These are phyloP conservation scores for Pythium inflatum DNA, from an alignment of 352 stramenopile species.

Conservation along the genomic window DNA sequence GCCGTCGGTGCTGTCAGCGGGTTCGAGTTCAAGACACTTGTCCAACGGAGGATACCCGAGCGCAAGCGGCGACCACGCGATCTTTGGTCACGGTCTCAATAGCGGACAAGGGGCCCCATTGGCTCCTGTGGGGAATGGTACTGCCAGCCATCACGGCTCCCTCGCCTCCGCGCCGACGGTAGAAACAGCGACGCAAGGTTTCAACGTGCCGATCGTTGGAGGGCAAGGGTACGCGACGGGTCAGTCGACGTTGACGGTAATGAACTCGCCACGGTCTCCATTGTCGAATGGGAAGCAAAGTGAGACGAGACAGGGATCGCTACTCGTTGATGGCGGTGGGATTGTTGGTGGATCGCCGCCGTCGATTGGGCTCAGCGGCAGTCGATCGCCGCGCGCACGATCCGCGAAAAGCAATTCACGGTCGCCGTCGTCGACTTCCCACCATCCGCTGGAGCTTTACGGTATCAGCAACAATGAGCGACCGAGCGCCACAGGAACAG, in stretches of 20 bases:
- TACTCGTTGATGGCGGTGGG: slow-evolving; percentile 2
- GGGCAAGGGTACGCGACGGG: neutral
- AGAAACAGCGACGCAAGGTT: neutral
- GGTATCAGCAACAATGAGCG: neutral
- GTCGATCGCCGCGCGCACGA: slow-evolving; percentile 4
- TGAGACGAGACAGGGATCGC: slow-evolving; percentile 5
- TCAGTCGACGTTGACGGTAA: neutral
- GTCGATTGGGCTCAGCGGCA: neutral
- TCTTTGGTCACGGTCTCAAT: neutral
- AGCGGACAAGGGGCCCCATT: neutral
- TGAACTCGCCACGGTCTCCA: slow-evolving; percentile 4
- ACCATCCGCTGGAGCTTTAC: neutral
- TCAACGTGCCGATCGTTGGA: neutral
- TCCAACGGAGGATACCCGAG: neutral
- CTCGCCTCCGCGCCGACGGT: too few relatives aligned
- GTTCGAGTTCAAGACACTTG: neutral
- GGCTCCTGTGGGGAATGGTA: too few relatives aligned
- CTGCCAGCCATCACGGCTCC: too few relatives aligned
- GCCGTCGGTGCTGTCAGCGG: slow-evolving; percentile 2
- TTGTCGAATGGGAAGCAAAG: slow-evolving; percentile 18
- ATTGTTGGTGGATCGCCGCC: too few relatives aligned
- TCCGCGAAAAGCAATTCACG: neutral
- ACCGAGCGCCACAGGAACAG: neutral
- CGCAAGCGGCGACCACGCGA: neutral
- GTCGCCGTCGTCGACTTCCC: neutral